Evolutionary conservation across 1,284 basidiomycete species (phyloP).

Genomic region (Marasmius tenuissimus): DNA sequence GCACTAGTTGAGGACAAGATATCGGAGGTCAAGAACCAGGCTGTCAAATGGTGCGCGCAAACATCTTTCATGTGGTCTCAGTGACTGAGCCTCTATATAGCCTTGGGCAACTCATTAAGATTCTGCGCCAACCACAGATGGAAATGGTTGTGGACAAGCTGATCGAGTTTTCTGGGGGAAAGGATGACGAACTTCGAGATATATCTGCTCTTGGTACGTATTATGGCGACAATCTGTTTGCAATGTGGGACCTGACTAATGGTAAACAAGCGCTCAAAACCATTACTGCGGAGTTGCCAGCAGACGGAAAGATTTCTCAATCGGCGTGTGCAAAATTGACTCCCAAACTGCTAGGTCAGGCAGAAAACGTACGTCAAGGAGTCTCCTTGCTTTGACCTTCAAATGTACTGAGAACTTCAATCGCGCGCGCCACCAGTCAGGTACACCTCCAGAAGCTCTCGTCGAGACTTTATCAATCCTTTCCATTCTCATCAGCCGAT

Average conservation of each 20-base stretch:
- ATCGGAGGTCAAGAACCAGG: conserved; percentile 97
- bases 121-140: conserved; percentile 81
- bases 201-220: conserved; percentile 87
- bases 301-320: conserved; percentile 74
- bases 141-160: conserved; percentile 85
- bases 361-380: conserved; percentile 63
- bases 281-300: conserved; percentile 87
- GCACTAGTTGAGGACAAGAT: conserved; percentile 90
- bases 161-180: conserved; percentile 80
- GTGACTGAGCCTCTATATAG: conserved; percentile 37
- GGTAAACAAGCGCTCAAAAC: conserved; percentile 82
- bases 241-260: background rate
- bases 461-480: conserved; percentile 91
- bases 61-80: background rate
- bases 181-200: conserved; percentile 90
- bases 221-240: background rate
- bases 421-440: conserved; percentile 37
- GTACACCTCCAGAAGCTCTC: conserved; percentile 79
- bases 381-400: background rate
- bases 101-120: conserved; percentile 84
- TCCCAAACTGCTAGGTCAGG: conserved; percentile 79
- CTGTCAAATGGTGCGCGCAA: conserved; percentile 81
- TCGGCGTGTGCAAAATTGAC: conserved; percentile 85
- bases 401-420: background rate
- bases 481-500: conserved; percentile 87